Conservation (phyloP, 257 asterid species). For the Nicotiana tomentosiformis region DNA sequence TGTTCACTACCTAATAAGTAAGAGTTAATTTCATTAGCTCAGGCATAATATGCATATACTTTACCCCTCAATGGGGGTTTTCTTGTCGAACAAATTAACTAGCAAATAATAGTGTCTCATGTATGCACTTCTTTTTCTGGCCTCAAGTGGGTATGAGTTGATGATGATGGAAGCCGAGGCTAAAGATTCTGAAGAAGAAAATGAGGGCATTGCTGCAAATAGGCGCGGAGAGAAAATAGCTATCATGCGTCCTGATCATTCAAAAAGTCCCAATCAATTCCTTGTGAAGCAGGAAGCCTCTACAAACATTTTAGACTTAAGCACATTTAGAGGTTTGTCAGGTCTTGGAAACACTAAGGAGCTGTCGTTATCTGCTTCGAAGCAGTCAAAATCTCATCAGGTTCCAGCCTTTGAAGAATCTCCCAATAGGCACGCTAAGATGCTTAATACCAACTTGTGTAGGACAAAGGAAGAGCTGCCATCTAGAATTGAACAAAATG, state of each 20-base stretch:
- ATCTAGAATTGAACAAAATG: constrained; percentile 25
- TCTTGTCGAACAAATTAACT: neutral
- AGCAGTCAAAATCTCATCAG: constrained; percentile 19
- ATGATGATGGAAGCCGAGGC: constrained; percentile 75
- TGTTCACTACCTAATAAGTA: neutral
- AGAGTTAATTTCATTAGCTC: neutral
- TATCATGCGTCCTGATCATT: constrained; percentile 31
- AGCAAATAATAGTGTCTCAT: neutral
- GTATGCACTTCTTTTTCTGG: neutral
- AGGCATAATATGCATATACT: neutral
- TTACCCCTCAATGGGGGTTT: neutral
- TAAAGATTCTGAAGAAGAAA: constrained; percentile 92
- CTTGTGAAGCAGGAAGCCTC: constrained; percentile 25
- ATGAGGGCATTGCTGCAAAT: constrained; percentile 41
- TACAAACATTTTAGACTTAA: constrained; percentile 6
- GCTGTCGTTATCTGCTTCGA: constrained; percentile 26
- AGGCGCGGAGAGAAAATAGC: constrained; percentile 24
- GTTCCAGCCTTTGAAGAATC: constrained; percentile 22
- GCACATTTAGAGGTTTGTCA: constrained; percentile 26
- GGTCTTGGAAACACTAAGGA: constrained; percentile 23
- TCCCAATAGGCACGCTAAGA: constrained; percentile 22
- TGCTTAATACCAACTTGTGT: constrained; percentile 19
- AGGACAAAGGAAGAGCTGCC: constrained; percentile 23
- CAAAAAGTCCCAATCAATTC: constrained; percentile 28
- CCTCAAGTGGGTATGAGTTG: constrained; percentile 67